Conservation (phyloP, 129 eudicot genomes). For the Lonicera japonica region DNA sequence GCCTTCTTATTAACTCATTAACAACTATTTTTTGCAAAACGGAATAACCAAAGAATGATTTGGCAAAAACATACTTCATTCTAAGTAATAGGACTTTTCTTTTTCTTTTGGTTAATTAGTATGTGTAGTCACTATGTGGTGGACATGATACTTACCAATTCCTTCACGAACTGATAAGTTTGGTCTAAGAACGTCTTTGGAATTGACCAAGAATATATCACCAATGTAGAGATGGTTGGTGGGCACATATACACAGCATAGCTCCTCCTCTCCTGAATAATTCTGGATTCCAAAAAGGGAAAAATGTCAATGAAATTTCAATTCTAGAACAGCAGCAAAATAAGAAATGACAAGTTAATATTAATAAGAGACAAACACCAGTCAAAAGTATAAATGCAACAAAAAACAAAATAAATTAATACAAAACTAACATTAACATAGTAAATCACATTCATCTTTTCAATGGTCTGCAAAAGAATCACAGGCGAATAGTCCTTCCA, state of each 20-base stretch:
- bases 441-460: no score
- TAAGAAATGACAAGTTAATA: neutral
- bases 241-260: constrained; percentile 73
- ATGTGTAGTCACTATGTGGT: no score
- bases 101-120: no score
- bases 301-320: neutral
- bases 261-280: constrained; percentile 71
- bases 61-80: no score
- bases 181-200: constrained; percentile 70
- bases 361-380: neutral
- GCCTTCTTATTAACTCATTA: no score
- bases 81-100: no score
- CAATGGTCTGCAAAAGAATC: no score
- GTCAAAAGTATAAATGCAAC: neutral
- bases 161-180: constrained; percentile 90
- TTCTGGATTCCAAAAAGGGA: constrained; percentile 29
- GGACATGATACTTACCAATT: constrained; percentile 84
- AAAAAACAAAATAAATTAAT: no score
- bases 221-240: constrained; percentile 88
- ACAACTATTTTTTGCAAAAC: no score
- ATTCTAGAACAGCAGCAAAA: neutral
- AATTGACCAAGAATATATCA: constrained; percentile 63
- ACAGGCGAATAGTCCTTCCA: no score
- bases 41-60: no score
- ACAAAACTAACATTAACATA: no score